Evolutionary conservation across 2,329 filamentous ascomycete species (phyloP).

Genomic region (Beauveria australis): DNA sequence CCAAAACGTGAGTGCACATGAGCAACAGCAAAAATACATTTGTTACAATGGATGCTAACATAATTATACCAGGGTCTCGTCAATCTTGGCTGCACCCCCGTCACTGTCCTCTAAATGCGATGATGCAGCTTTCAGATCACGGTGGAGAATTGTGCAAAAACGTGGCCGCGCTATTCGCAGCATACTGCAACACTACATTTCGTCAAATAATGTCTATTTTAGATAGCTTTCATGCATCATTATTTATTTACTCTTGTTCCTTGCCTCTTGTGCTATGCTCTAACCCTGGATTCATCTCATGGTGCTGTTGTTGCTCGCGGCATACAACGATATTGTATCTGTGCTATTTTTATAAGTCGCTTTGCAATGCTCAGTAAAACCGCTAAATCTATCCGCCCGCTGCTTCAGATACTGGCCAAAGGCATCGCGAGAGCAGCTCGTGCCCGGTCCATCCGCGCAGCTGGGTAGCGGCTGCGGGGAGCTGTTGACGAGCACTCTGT

Average conservation of each 20-base stretch:
- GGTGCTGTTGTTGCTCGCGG: conserved; percentile 20
- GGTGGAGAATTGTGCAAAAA: neutral
- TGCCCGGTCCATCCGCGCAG: conserved; percentile 36
- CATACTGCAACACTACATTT: neutral
- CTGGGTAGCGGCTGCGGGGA: conserved; percentile 32
- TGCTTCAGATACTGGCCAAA: conserved; percentile 32
- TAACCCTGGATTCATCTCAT: conserved; percentile 11
- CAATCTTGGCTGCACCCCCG: conserved; percentile 3
- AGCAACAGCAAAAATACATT: too few relatives aligned
- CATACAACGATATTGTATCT: conserved; percentile 27
- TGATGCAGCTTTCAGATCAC: neutral
- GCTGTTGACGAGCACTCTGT: conserved; percentile 36
- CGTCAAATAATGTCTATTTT: neutral
- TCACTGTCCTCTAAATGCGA: neutral
- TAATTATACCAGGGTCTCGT: neutral
- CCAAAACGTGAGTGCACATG: neutral
- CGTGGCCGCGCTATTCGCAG: too few relatives aligned
- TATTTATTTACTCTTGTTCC: neutral
- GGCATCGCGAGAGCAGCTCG: conserved; percentile 31
- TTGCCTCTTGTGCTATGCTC: neutral
- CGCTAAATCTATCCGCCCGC: conserved; percentile 29
- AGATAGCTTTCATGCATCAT: neutral
- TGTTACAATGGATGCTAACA: too few relatives aligned
- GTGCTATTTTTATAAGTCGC: conserved; percentile 24
- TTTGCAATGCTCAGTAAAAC: conserved; percentile 32